phyloP scores from a whole-genome alignment of 192 early-diverging fungal genomes.

The Rhizoclosmatium sp. region DNA sequence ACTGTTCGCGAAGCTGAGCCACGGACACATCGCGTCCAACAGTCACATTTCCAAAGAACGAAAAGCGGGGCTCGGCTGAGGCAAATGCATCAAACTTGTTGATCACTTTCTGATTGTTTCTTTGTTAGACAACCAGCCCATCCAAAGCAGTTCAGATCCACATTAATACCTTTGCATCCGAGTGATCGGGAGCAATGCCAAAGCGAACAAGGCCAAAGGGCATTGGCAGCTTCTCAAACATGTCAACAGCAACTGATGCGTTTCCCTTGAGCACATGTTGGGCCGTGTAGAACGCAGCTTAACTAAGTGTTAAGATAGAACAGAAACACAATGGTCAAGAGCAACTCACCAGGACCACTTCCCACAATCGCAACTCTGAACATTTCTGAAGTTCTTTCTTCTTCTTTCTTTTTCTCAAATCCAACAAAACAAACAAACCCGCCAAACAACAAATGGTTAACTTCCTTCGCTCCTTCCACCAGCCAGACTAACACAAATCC shows the following conservation, averaged over 20 bases:
- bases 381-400: neutral
- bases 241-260: constrained; percentile 68
- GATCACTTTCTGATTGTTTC: constrained; percentile 76
- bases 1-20: constrained; percentile 59
- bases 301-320: neutral
- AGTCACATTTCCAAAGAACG: constrained; percentile 82
- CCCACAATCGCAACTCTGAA: constrained; percentile 42
- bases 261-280: constrained; percentile 75
- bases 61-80: constrained; percentile 69
- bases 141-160: too few relatives aligned
- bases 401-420: neutral
- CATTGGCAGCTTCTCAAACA: constrained; percentile 84
- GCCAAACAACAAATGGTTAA: neutral
- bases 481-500: neutral
- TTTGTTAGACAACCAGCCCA: constrained; percentile 1
- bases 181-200: constrained; percentile 97
- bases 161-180: constrained; percentile 83
- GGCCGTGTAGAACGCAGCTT: constrained; percentile 92
- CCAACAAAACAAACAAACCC: neutral
- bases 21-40: constrained; percentile 63
- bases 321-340: neutral
- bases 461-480: neutral
- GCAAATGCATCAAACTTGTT: constrained; percentile 82
- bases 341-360: constrained; percentile 37
- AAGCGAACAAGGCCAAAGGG: constrained; percentile 92